Conservation (phyloP, 73 alveolate species). For the Urostyla sp. region DNA sequence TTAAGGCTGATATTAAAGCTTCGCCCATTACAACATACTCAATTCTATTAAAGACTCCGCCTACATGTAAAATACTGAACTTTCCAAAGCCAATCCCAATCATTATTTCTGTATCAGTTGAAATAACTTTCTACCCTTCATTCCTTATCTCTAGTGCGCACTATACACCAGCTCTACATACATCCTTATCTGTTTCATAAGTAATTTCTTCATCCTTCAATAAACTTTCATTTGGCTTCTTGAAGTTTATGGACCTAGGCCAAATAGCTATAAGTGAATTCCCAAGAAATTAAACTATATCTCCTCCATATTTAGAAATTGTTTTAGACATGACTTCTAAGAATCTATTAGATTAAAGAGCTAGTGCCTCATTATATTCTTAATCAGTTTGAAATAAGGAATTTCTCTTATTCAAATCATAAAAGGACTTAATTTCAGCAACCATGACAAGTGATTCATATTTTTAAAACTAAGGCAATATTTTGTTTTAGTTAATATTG, state of each 20-base stretch:
- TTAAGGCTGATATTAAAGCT: slow-evolving; percentile 13
- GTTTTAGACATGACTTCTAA: slow-evolving; percentile 20
- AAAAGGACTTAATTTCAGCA: slow-evolving; percentile 32
- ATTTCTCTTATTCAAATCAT: background rate
- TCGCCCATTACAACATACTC: slow-evolving; percentile 35
- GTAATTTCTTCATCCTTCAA: slow-evolving; percentile 32
- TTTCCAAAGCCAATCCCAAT: slow-evolving; percentile 50
- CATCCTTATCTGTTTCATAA: slow-evolving; percentile 17
- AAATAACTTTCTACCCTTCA: slow-evolving; percentile 24
- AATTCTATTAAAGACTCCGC: slow-evolving; percentile 30
- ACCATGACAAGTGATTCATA: slow-evolving; percentile 24
- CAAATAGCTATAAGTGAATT: slow-evolving; percentile 38
- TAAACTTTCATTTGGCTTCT: slow-evolving; percentile 10
- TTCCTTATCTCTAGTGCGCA: slow-evolving; percentile 39
- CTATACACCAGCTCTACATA: slow-evolving; percentile 16
- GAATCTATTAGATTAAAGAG: background rate
- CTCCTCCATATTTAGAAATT: slow-evolving; percentile 48
- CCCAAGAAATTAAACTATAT: slow-evolving; percentile 32
- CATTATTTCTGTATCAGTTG: slow-evolving; percentile 18
- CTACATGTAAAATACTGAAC: slow-evolving; percentile 43
- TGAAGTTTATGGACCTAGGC: slow-evolving; percentile 4
- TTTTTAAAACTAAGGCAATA: slow-evolving; percentile 26
- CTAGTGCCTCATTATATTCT: slow-evolving; percentile 18
- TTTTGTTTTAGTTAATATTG: background rate
- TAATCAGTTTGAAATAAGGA: background rate